Conservation (phyloP, 2,329 filamentous ascomycete genomes). For the Emydomyces testavorans region DNA sequence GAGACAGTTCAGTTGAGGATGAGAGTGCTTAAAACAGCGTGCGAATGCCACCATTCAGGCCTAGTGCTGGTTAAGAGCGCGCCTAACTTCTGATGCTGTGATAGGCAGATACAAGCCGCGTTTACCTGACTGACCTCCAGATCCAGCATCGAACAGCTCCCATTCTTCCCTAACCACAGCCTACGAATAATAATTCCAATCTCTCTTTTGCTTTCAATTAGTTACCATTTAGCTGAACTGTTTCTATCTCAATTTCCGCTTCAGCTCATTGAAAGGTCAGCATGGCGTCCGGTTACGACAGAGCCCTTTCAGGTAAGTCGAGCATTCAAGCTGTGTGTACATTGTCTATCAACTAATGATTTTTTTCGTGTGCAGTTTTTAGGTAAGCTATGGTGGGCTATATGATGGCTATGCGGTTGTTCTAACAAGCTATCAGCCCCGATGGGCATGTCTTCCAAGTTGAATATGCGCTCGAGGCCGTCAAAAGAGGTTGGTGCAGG, state of each 20-base stretch:
- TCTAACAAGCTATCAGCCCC: conserved; percentile 56
- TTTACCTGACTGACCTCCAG: conserved; percentile 7
- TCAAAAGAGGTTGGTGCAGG: conserved; percentile 69
- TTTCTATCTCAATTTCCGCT: neutral
- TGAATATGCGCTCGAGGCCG: conserved; percentile 96
- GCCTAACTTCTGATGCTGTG: conserved; percentile 6
- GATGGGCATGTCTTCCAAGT: conserved; percentile 99
- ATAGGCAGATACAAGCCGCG: conserved; percentile 10
- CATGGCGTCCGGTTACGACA: conserved; percentile 95
- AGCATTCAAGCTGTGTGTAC: conserved; percentile 18
- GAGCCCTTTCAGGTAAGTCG: conserved; percentile 86
- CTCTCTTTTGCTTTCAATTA: neutral
- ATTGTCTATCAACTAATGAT: conserved; percentile 33
- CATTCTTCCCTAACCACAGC: neutral
- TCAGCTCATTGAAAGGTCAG: neutral
- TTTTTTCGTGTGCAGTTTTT: conserved; percentile 53
- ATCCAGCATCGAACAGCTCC: neutral
- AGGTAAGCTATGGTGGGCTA: conserved; percentile 42
- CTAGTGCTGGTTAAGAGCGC: no score
- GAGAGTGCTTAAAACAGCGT: no score
- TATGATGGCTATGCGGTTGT: neutral
- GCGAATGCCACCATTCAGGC: no score
- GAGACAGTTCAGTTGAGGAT: no score
- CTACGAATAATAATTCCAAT: no score
- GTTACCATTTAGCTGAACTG: neutral